A percentile compares a stretch with the other conserved stretches of the same genome.
phyloP scores from a whole-genome alignment of 1,284 basidiomycete genomes.

The Leccinum huronense region DNA sequence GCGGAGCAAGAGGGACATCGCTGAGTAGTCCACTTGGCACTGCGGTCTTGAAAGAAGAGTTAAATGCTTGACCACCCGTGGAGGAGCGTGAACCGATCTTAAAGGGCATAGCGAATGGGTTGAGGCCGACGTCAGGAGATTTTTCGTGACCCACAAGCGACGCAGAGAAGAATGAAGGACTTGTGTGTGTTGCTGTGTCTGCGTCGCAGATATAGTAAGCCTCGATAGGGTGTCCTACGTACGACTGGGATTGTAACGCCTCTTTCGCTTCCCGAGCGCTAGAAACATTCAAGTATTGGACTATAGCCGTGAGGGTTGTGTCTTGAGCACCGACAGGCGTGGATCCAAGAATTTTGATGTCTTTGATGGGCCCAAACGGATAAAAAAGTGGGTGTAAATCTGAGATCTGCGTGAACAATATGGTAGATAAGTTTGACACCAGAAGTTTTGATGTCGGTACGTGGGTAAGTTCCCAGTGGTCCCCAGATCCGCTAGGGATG shows the following conservation, averaged over 20 bases:
- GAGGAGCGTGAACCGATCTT: conserved; percentile 20
- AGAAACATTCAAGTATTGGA: conserved; percentile 55
- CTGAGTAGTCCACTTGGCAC: conserved; percentile 22
- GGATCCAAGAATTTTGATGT: conserved; percentile 44
- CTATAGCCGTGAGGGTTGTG: conserved; percentile 52
- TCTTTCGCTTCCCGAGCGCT: conserved; percentile 64
- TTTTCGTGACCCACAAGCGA: conserved; percentile 17
- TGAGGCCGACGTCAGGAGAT: conserved; percentile 30
- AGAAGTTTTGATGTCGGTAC: conserved; percentile 53
- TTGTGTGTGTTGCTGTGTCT: conserved; percentile 15
- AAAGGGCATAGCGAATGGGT: conserved; percentile 37
- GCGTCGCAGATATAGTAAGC: conserved; percentile 44
- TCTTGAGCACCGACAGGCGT: conserved; percentile 36
- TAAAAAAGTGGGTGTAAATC: conserved; percentile 71
- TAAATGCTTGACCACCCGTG: conserved; percentile 10
- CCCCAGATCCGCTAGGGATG: conserved; percentile 14
- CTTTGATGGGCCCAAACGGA: conserved; percentile 68
- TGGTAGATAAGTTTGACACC: conserved; percentile 61
- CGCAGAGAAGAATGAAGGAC: conserved; percentile 19
- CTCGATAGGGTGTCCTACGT: conserved; percentile 50
- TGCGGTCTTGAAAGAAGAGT: conserved; percentile 7
- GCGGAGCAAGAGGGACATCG: conserved; percentile 33
- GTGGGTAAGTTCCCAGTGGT: conserved; percentile 35
- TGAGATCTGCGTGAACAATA: conserved; percentile 62
- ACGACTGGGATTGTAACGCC: conserved; percentile 57